Conservation (phyloP, 202 grass and related monocot species). For the Eragrostis tef region DNA sequence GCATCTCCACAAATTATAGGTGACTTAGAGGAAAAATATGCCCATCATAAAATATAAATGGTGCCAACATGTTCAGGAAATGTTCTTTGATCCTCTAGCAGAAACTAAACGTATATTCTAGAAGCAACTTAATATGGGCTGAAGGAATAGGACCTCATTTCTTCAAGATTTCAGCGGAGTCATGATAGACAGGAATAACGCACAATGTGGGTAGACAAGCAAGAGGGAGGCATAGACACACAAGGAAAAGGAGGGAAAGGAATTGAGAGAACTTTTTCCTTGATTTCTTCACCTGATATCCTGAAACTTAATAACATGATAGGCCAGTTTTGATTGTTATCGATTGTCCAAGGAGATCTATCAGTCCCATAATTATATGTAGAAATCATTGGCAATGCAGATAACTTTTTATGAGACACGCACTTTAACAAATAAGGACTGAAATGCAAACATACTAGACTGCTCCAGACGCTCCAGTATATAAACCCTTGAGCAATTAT, state of each 20-base stretch:
- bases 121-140: background rate
- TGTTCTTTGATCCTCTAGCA: background rate
- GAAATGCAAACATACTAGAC: background rate
- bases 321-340: too few relatives aligned
- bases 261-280: background rate
- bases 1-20: background rate
- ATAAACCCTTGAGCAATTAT: background rate
- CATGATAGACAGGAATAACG: background rate
- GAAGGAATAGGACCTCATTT: background rate
- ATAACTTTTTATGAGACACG: background rate
- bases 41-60: background rate
- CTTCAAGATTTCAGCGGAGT: background rate
- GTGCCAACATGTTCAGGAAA: background rate
- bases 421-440: background rate
- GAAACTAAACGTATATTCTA: conserved; percentile 1
- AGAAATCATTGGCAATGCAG: background rate
- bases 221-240: background rate
- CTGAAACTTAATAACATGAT: too few relatives aligned
- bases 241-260: background rate
- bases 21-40: conserved; percentile 1
- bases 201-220: background rate
- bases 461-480: background rate
- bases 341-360: background rate
- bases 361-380: background rate
- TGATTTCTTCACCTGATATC: background rate